phyloP scores from a whole-genome alignment of 2,329 filamentous ascomycete species.

The Ceratocystis variospora region DNA sequence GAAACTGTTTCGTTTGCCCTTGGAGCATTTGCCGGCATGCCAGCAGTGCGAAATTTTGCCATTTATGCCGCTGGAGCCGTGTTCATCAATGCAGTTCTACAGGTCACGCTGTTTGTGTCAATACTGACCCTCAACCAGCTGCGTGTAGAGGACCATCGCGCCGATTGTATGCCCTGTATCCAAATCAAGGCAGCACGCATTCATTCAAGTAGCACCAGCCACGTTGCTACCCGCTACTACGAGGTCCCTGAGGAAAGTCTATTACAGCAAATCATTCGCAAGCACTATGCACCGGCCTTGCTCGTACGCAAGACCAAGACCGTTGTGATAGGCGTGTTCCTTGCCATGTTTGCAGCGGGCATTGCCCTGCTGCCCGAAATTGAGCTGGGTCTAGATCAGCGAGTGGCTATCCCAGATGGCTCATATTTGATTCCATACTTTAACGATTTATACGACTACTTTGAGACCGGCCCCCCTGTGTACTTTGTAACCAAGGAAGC shows the following conservation, averaged over 20 bases:
- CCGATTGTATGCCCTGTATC: conserved; percentile 85
- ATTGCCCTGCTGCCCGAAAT: conserved; percentile 75
- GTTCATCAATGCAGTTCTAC: conserved; percentile 89
- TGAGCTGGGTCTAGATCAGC: conserved; percentile 79
- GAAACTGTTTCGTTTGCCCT: conserved; percentile 90
- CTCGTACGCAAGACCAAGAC: conserved; percentile 71
- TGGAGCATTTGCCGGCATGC: conserved; percentile 92
- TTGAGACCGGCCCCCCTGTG: conserved; percentile 81
- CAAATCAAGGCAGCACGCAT: conserved; percentile 61
- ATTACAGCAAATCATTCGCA: conserved; percentile 79
- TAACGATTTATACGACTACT: conserved; percentile 86
- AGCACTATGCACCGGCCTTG: conserved; percentile 69
- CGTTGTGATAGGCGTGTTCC: conserved; percentile 62
- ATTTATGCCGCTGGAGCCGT: conserved; percentile 93
- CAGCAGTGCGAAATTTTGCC: conserved; percentile 92
- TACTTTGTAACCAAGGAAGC: conserved; percentile 84
- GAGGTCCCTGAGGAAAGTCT: conserved; percentile 71
- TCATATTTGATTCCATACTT: conserved; percentile 96
- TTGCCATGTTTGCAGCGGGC: conserved; percentile 74
- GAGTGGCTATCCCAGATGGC: conserved; percentile 82
- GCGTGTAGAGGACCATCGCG: conserved; percentile 73
- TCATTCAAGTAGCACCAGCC: conserved; percentile 47
- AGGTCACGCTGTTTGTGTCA: conserved; percentile 94
- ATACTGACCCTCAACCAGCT: conserved; percentile 83
- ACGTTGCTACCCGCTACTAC: conserved; percentile 36